A percentile compares a stretch with the other conserved stretches of the same genome.
phyloP scores from a whole-genome alignment of 495 filamentous ascomycete genomes.

The Penicillium soppii region DNA sequence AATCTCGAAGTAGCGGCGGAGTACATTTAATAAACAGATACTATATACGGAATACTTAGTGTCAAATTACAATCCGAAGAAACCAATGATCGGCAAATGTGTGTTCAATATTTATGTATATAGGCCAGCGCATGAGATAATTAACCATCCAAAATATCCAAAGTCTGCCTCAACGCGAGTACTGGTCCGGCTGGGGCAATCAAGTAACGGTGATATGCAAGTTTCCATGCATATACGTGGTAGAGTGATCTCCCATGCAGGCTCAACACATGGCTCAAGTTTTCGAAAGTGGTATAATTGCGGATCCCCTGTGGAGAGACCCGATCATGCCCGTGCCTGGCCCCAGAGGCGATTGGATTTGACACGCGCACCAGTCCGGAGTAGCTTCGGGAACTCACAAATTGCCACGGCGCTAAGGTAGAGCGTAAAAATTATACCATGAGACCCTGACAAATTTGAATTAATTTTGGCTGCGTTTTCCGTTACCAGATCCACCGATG shows the following conservation, averaged over 20 bases:
- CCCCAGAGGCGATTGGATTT: not conserved
- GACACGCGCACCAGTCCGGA: not conserved
- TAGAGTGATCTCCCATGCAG: slow-evolving; percentile 4
- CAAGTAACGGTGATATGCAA: not conserved
- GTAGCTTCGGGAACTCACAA: not conserved
- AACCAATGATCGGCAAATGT: not conserved
- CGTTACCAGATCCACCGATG: slow-evolving; percentile 2
- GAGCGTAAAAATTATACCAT: not conserved
- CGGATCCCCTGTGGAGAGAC: slow-evolving; percentile 2
- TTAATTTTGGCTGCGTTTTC: not conserved
- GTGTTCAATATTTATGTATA: not conserved
- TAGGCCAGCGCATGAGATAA: not conserved
- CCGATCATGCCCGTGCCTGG: slow-evolving; percentile 2
- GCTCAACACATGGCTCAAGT: not conserved
- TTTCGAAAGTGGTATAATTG: not conserved
- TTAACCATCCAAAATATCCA: not conserved
- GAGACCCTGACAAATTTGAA: slow-evolving; percentile 1
- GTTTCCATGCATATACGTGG: not conserved
- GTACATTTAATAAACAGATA: no score
- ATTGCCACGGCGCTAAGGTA: not conserved
- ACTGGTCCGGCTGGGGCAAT: no score
- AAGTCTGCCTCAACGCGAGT: no score
- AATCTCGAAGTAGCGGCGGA: no score
- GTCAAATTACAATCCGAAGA: not conserved
- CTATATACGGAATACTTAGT: no score